phyloP scores from a whole-genome alignment of 345 rosid species.

The Ailanthus altissimus region DNA sequence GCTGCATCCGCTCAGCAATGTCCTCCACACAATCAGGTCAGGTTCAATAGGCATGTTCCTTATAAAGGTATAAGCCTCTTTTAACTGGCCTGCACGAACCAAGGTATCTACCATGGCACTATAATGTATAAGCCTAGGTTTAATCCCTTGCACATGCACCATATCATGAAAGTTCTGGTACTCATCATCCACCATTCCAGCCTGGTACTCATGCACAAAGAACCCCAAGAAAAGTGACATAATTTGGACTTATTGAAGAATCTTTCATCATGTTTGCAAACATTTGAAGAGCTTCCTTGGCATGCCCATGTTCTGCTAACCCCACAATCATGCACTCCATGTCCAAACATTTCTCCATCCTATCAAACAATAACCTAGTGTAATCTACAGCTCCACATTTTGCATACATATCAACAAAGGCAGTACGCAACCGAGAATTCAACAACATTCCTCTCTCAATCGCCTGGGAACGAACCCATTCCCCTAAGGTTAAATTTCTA shows the following conservation, averaged over 20 bases:
- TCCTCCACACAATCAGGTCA: slow-evolving; percentile 67
- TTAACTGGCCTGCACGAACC: slow-evolving; percentile 70
- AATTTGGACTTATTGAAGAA: slow-evolving; percentile 56
- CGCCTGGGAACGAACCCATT: slow-evolving; percentile 63
- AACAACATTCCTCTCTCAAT: slow-evolving; percentile 54
- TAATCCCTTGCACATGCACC: slow-evolving; percentile 64
- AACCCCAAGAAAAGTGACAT: slow-evolving; percentile 84
- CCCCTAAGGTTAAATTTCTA: slow-evolving; percentile 74
- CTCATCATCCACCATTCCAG: slow-evolving; percentile 72
- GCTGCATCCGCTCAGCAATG: slow-evolving; percentile 67
- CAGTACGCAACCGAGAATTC: slow-evolving; percentile 70
- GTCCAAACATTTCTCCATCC: slow-evolving; percentile 75
- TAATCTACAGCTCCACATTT: slow-evolving; percentile 60
- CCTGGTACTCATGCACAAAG: slow-evolving; percentile 85
- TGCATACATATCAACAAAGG: slow-evolving; percentile 80
- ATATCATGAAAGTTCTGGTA: slow-evolving; percentile 63
- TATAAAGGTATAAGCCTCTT: slow-evolving; percentile 62
- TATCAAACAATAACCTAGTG: slow-evolving; percentile 53
- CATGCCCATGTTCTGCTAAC: slow-evolving; percentile 74
- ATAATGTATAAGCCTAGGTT: slow-evolving; percentile 69
- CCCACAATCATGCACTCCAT: slow-evolving; percentile 94
- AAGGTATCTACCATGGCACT: slow-evolving; percentile 79
- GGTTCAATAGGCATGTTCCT: slow-evolving; percentile 53
- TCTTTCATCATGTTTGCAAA: slow-evolving; percentile 50
- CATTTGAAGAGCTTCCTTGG: slow-evolving; percentile 57